Evolutionary conservation across 2,329 filamentous ascomycete genomes (phyloP).

Genomic region (Botrytis squamosa): DNA sequence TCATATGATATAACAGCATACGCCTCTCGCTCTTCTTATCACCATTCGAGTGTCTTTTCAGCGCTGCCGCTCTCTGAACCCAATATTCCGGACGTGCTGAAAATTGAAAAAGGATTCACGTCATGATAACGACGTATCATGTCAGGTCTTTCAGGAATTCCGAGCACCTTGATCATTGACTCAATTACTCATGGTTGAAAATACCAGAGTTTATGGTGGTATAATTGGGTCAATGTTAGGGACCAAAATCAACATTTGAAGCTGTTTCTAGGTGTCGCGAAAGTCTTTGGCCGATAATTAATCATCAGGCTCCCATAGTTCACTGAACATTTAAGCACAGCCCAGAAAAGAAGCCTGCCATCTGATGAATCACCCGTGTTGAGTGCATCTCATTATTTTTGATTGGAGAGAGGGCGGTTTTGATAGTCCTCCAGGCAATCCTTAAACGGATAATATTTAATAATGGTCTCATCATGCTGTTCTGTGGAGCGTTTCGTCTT

Average conservation of each 20-base stretch:
- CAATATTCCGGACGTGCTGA: neutral
- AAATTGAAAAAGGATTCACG: neutral
- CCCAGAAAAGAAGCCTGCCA: neutral
- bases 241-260: neutral
- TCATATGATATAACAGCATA: neutral
- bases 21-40: neutral
- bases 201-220: neutral
- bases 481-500: neutral
- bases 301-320: neutral
- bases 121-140: neutral
- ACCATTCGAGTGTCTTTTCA: neutral
- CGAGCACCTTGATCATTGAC: neutral
- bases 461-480: neutral
- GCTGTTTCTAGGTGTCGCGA: neutral
- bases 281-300: too few relatives aligned
- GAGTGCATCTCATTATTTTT: neutral
- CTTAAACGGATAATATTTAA: conserved; percentile 13
- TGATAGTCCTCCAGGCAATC: neutral
- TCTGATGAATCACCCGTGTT: neutral
- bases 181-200: neutral
- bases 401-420: neutral
- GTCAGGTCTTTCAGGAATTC: too few relatives aligned
- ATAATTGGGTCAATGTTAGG: neutral
- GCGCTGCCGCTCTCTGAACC: neutral
- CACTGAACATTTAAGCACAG: neutral